A percentile compares a stretch with the other conserved stretches of the same genome.
Conservation (phyloP, 441 rosid species). For the Eutrema salsugineum region DNA sequence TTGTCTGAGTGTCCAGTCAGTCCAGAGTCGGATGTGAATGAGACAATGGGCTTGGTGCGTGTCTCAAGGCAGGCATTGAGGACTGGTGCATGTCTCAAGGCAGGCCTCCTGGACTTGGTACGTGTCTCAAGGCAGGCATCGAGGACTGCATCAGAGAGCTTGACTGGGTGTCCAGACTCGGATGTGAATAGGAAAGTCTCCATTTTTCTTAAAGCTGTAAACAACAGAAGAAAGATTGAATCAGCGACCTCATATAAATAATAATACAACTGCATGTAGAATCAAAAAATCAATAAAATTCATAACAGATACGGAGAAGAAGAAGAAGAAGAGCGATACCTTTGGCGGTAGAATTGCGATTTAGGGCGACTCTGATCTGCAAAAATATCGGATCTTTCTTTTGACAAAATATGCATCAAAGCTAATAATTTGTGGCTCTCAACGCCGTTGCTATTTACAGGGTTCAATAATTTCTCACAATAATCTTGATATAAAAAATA, state of each 20-base stretch:
- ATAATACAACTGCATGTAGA: neutral
- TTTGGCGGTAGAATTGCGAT: neutral
- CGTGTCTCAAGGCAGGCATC: too few relatives aligned
- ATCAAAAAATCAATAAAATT: too few relatives aligned
- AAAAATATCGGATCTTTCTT: constrained; percentile 13
- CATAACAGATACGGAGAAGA: too few relatives aligned
- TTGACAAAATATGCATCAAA: neutral
- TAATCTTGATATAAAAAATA: too few relatives aligned
- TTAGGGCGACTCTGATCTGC: constrained; percentile 1
- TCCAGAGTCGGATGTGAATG: constrained; percentile 62
- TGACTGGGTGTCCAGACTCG: too few relatives aligned
- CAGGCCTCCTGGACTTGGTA: too few relatives aligned
- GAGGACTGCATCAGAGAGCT: too few relatives aligned
- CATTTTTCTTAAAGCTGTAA: constrained; percentile 38
- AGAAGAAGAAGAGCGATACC: constrained; percentile 19
- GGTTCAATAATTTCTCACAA: too few relatives aligned
- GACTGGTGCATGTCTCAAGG: too few relatives aligned
- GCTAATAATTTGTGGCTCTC: neutral
- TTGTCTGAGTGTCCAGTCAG: constrained; percentile 79
- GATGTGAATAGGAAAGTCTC: constrained; percentile 72
- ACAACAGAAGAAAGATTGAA: neutral
- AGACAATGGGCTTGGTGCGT: too few relatives aligned
- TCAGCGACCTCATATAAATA: constrained; percentile 4
- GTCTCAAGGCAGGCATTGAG: too few relatives aligned
- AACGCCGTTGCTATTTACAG: constrained; percentile 21